These are phyloP conservation scores for Stemphylium vesicarium DNA, from an alignment of 2,329 filamentous ascomycete species.

Conservation along the genomic window DNA sequence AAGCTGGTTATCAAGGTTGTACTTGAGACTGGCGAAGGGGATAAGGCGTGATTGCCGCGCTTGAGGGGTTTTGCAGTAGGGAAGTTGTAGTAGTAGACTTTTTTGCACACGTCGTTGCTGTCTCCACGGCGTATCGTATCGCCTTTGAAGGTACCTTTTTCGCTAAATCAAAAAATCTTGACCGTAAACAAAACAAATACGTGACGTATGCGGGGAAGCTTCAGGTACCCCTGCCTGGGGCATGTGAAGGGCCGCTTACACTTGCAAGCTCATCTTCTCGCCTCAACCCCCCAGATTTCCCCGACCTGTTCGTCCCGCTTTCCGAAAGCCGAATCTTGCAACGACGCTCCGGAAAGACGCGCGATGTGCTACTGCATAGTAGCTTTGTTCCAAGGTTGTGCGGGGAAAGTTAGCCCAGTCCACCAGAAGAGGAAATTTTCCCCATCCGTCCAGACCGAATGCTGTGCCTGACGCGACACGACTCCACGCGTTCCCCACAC, in stretches of 20 bases:
- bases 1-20: constrained; percentile 76
- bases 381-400: neutral
- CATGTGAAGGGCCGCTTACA: neutral
- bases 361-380: neutral
- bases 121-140: neutral
- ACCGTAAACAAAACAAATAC: neutral
- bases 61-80: neutral
- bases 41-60: constrained; percentile 13
- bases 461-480: constrained; percentile 1
- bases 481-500: constrained; percentile 24
- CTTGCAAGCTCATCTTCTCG: neutral
- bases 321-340: neutral
- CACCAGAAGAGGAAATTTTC: constrained; percentile 29
- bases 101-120: neutral
- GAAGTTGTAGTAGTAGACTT: neutral
- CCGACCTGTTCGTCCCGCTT: neutral
- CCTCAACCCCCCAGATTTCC: neutral
- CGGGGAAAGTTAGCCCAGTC: constrained; percentile 3
- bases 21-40: constrained; percentile 51
- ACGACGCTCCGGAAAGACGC: neutral
- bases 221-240: neutral
- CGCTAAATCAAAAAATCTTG: neutral
- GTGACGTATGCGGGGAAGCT: constrained; percentile 11
- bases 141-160: neutral
- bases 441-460: constrained; percentile 18